A percentile compares a stretch with the other conserved stretches of the same genome.
Evolutionary conservation across 78 protist genomes (phyloP).

Genomic region (Fonticula alba): DNA sequence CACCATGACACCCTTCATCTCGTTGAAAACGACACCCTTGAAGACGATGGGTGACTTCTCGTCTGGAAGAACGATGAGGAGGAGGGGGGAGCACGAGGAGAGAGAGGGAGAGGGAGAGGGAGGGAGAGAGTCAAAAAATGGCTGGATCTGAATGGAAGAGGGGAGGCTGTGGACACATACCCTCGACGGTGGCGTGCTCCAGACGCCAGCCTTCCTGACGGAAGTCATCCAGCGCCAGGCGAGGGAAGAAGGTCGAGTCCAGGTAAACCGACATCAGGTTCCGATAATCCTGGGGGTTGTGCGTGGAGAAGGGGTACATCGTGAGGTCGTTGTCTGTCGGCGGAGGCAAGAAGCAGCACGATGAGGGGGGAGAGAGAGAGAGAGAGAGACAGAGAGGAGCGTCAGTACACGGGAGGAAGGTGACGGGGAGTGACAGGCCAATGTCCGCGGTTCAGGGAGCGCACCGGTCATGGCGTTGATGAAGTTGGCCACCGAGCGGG

Average conservation of each 20-base stretch:
- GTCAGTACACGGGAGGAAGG: neutral
- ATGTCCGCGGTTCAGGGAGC: neutral
- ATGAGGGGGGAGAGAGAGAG: neutral
- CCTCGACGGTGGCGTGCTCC: constrained; percentile 24
- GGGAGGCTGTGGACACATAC: neutral
- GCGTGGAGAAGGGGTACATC: constrained; percentile 67
- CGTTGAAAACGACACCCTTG: constrained; percentile 77
- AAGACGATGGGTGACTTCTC: constrained; percentile 8
- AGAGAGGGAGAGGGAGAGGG: neutral
- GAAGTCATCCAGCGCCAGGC: constrained; percentile 35
- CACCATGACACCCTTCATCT: constrained; percentile 62
- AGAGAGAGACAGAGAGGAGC: neutral
- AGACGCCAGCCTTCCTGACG: constrained; percentile 72
- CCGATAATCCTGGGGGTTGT: constrained; percentile 42
- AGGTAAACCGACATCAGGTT: constrained; percentile 55
- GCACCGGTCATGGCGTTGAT: constrained; percentile 43
- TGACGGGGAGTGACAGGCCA: neutral
- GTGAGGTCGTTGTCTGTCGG: constrained; percentile 46
- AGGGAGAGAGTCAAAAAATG: neutral
- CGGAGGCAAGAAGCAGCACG: neutral
- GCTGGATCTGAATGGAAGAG: neutral
- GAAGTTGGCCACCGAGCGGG: constrained; percentile 30
- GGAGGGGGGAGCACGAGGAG: too few species aligned
- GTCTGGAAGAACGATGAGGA: too few species aligned
- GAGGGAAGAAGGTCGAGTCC: constrained; percentile 68